Base-by-base conservation (phyloP, 202 grass and related monocot species). In the Panicum virgatum region DNA sequence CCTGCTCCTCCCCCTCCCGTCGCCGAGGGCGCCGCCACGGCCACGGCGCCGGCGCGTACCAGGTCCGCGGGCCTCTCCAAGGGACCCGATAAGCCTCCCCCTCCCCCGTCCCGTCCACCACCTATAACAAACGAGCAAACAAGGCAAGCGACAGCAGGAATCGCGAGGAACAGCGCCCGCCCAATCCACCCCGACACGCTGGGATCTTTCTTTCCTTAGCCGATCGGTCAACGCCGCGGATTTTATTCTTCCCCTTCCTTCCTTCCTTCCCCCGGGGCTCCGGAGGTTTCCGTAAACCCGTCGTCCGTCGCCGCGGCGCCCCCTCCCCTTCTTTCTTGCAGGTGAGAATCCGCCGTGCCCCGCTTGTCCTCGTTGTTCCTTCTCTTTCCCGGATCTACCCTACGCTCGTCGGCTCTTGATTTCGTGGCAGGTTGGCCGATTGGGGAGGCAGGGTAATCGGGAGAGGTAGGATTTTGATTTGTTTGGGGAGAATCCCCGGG, bases 201-300 rank as follows among this genome's bases (percentile, higher is more conserved):
- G 60, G 81, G 61, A 67, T 83, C 72, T 46, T 76, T 34, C 45
- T 65, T 64, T 42, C 69, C 81, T 58, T 19, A 23, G 46, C 81
- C 61, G 12, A 76, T 45, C 48, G 73, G 84, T 90, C 84, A 90
- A 83, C 73, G 74, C 52, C 77, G 66, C 72, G 18, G 77, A 66
- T 84, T 38, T 37, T 82, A 34, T 30, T 42, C 53, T 18, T 68
- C 12, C 3, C 29, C 51, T 27, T 39, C 59, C 52, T 52, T 52
- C 53, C 53, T 56, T 56, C 52, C 52, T 56, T 4, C 56, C 6
- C 13, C 38, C 23, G 12, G 1, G 58, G 26, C 11, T 15, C 85
- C n/a, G 11, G 52, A 62, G 73, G 84, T 79, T 86, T 61, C 46
- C 38, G 57, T 57, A 83, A 62, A 62, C 56, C 62, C 72, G 30